Evolutionary conservation across 164 flowering plant genomes (phyloP), one percentile per base, ranked within the genome.

Genomic region (Magnolia officinalis): DNA sequence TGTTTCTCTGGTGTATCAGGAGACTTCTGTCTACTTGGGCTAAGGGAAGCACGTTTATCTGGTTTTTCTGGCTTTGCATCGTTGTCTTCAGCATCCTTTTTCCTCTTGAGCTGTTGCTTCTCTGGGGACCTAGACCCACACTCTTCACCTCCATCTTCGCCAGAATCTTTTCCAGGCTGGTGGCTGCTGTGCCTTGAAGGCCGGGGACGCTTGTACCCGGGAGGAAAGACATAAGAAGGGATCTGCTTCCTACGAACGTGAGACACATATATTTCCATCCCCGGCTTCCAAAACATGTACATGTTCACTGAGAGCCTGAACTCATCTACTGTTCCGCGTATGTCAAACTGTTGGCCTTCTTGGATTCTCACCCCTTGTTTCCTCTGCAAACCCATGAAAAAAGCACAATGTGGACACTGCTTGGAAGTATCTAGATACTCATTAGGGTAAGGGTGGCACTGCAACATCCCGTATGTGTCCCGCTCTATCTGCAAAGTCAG

Each of bases 281-380:
- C 98, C 2, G 92, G 97, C 72, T 88, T 91, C 99, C 99, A 92
- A 52, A 85, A 90, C 81, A 82, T 68, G 78, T 93, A 96, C 90
- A 85, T 88, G 80, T 81, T 84, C 71, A 96, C 85, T 1, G 87
- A 86, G 63, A 87, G 93, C 82, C 93, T 88, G 70, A 96, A 96
- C 68, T 92, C 95, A 37, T 96, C 98, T 58, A 96, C 98, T 29
- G 98, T 93, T 74, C 85, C 92, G 19, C 98, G 89, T 23, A 96
- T 94, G 80, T 96, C 99, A 87, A 96, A 96, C 66, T 94, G 99
- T 74, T 94, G 99, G 31, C 98, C 93, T 84, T 94, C 98, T 79
- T 94, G 91, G 61, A 90, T 83, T 74, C 51, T 78, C 70, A 83
- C 92, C 45, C 98, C 99, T 80, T 90, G 87, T 76, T 90, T 93